Base-by-base conservation (phyloP, 169 alveolate species). In the Eimeria necatrix region DNA sequence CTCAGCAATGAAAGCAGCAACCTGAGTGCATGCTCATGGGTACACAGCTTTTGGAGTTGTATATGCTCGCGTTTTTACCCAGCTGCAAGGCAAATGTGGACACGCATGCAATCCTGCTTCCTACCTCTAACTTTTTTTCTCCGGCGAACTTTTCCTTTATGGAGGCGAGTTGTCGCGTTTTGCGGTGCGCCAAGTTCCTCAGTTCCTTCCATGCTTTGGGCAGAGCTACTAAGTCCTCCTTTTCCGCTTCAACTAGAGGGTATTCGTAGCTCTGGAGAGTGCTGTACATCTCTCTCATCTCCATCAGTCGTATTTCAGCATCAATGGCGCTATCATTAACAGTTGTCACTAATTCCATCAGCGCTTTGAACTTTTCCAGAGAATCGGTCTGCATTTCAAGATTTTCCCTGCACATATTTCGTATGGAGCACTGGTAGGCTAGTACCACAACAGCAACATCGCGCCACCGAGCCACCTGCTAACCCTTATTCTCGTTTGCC, bases 281-380 rank as follows among this genome's bases (percentile, higher is more conserved):
- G 91, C 99, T 97, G 96, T 98, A 98, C 93, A 98, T 97, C 88
- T 98, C 99, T n/a, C 97, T 95, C 68, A 98, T 98, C 83, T 98
- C 99, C 86, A 96, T 96, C 4, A 98, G 97, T 90, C 91, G 88
- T 97, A 98, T 97, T 86, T 98, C 99, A 98, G 98, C 97, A 88
- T 97, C 98, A 99, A 98, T 98, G 81, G 98, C 97, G 91, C 96
- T 96, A 78, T 97, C 96, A 93, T 97, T 97, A 68, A 98, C 98
- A 93, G 97, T 96, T 61, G 98, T 94, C 84, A 98, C 98, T 52
- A 94, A 96, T 52, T 97, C 97, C 71, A 98, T 97, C 32, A 98
- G 95, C 81, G 87, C 92, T 94, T 97, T 97, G 81, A 98, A 91
- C 76, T 97, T 96, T 68, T 98, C 99, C 87, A 97, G 95, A 4